Percentiles rank a stretch among this genome's conserved stretches.
Conservation (phyloP, 2,329 filamentous ascomycete genomes). For the Metarhizium brunneum region DNA sequence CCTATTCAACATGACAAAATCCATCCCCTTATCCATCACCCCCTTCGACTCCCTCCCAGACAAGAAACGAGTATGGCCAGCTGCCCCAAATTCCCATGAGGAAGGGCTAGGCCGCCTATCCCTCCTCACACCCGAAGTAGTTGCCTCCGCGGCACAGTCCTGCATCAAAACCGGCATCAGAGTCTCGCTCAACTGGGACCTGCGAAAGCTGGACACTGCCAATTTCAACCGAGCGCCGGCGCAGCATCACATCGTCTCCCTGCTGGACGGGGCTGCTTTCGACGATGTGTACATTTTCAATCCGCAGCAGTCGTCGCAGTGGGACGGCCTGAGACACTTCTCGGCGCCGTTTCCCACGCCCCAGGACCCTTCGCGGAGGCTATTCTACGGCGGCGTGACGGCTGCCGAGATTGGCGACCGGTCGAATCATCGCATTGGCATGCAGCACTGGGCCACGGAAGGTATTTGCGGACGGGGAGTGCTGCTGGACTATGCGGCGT, state of each 20-base stretch:
- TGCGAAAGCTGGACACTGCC: slow-evolving; percentile 46
- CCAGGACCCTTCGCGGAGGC: slow-evolving; percentile 20
- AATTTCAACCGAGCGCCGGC: slow-evolving; percentile 42
- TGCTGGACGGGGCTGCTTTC: slow-evolving; percentile 36
- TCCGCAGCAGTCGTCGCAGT: slow-evolving; percentile 41
- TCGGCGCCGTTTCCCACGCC: slow-evolving; percentile 29
- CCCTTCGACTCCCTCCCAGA: slow-evolving; percentile 33
- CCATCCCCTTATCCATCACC: not conserved
- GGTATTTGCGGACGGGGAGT: slow-evolving; percentile 41
- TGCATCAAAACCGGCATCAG: slow-evolving; percentile 41
- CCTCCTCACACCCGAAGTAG: slow-evolving; percentile 43
- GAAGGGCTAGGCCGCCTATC: slow-evolving; percentile 43
- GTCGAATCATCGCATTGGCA: slow-evolving; percentile 32
- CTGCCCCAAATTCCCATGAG: slow-evolving; percentile 32
- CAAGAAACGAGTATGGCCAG: slow-evolving; percentile 37
- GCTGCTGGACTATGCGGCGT: slow-evolving; percentile 39
- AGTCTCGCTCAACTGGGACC: slow-evolving; percentile 44
- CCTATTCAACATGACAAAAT: not conserved
- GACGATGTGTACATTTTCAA: slow-evolving; percentile 42
- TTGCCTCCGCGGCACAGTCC: slow-evolving; percentile 33
- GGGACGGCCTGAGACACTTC: slow-evolving; percentile 42
- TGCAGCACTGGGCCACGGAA: slow-evolving; percentile 37
- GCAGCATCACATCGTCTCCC: slow-evolving; percentile 38
- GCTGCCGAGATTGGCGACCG: slow-evolving; percentile 34
- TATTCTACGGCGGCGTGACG: slow-evolving; percentile 41